Evolutionary conservation across 352 stramenopile genomes (phyloP), one percentile per base, ranked within the genome.

Genomic region (Aphanomyces cochlioides): DNA sequence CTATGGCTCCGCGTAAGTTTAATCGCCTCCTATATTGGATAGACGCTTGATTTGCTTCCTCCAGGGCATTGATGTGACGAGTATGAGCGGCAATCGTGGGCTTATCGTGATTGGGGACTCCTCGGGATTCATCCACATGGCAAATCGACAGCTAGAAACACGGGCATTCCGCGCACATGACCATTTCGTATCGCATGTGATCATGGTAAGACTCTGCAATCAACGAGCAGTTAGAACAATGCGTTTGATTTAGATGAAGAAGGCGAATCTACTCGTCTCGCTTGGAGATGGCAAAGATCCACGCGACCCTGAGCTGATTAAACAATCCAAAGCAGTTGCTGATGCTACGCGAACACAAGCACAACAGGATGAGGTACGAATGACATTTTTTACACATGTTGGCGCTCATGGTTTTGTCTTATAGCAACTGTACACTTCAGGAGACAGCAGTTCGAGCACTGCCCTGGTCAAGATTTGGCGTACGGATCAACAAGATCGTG

Each of bases 221-320:
- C 1, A 28, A 28, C 28, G 28, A 28, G 28, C 28, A 28, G 28
- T 28, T 28, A 28, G 28, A 28, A 28, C 68, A 77, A 74, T 3
- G 3, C 6, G 13, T 41, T 19, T 15, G 19, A 38, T 28, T 21
- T 75, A 95, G 85, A 93, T 95, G 83, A 90, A 95, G 58, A 87
- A 87, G 72, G 93, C 85, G 69, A 95, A 95, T 67, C 83, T 95
- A 43, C 60, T 95, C 37, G 87, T 93, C 56, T 90, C 87, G 4
- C 90, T 95, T 6, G 87, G 87, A 43, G 87, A 95, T 66, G 87
- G 87, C 36, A 93, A 93, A 15, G 87, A 95, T 38, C 87, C 85
- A 12, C 83, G 87, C 6, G 80, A 81, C n/a, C 84, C 90, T 15
- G 86, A 91, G 66, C 67, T 92, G 41, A 81, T 78, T 6, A 82